These are phyloP conservation scores for Paspalum vaginatum DNA, from an alignment of 176 grass and related monocot genomes.

Conservation along the genomic window DNA sequence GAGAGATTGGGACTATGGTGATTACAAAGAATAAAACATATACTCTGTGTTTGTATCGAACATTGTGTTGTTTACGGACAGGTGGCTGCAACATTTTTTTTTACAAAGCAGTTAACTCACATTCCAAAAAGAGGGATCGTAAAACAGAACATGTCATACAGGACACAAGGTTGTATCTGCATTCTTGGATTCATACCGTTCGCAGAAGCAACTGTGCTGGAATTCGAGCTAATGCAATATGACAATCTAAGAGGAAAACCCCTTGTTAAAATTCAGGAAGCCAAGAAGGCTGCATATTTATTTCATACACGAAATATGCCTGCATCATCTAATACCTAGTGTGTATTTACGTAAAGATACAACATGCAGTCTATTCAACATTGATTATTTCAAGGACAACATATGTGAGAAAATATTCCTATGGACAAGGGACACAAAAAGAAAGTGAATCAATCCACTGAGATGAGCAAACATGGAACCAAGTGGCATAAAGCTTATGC, in stretches of 20 bases:
- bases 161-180: too few relatives aligned
- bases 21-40: constrained; percentile 30
- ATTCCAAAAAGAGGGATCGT: constrained; percentile 8
- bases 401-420: background rate
- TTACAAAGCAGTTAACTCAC: constrained; percentile 32
- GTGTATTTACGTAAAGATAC: background rate
- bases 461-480: background rate
- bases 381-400: background rate
- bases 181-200: background rate
- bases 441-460: background rate
- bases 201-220: constrained; percentile 7
- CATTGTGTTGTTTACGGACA: constrained; percentile 95
- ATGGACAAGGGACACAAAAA: background rate
- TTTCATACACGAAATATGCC: constrained; percentile 2
- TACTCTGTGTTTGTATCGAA: constrained; percentile 98
- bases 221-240: constrained; percentile 19
- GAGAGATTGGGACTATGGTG: background rate
- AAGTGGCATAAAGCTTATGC: too few relatives aligned
- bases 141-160: too few relatives aligned
- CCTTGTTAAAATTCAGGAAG: background rate
- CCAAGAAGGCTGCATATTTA: background rate
- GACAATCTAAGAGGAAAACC: background rate
- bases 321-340: background rate
- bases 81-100: constrained; percentile 71
- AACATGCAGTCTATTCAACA: background rate